These are phyloP conservation scores for Sanghuangporus sanghuang DNA, from an alignment of 1,284 basidiomycete species.

Conservation along the genomic window DNA sequence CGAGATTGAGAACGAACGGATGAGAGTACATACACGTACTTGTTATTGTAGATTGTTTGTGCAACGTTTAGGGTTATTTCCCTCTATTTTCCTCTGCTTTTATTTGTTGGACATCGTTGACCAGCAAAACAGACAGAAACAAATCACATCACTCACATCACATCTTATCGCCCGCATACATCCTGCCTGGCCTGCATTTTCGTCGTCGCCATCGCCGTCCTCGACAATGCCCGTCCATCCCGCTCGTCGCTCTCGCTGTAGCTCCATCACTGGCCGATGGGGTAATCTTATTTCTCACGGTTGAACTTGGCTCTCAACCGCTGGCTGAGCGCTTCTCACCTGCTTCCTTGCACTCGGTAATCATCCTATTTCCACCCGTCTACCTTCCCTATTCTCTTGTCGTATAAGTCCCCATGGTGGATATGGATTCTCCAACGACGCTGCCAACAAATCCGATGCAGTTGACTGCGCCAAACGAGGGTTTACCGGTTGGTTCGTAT, in stretches of 20 bases:
- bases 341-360: not conserved
- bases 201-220: not conserved
- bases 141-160: not conserved
- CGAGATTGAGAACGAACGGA: too few species aligned
- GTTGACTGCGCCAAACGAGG: slow-evolving; percentile 15
- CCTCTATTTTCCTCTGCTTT: slow-evolving; percentile 15
- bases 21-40: too few species aligned
- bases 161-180: not conserved
- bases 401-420: not conserved
- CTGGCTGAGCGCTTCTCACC: too few species aligned
- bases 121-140: slow-evolving; percentile 3
- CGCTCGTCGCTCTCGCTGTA: not conserved
- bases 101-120: slow-evolving; percentile 16
- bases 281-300: slow-evolving; percentile 8
- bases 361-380: not conserved
- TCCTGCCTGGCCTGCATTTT: not conserved
- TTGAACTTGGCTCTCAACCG: not conserved
- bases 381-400: not conserved
- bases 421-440: not conserved
- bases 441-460: slow-evolving; percentile 5
- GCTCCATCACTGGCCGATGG: not conserved
- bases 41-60: slow-evolving; percentile 3
- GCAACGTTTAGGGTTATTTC: slow-evolving; percentile 7
- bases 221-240: slow-evolving; percentile 1
- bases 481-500: slow-evolving; percentile 47